Percentiles rank a stretch among this genome's conserved stretches.
These are phyloP conservation scores for Teratosphaeria nubilosa DNA, from an alignment of 2,329 filamentous ascomycete species.

Conservation along the genomic window DNA sequence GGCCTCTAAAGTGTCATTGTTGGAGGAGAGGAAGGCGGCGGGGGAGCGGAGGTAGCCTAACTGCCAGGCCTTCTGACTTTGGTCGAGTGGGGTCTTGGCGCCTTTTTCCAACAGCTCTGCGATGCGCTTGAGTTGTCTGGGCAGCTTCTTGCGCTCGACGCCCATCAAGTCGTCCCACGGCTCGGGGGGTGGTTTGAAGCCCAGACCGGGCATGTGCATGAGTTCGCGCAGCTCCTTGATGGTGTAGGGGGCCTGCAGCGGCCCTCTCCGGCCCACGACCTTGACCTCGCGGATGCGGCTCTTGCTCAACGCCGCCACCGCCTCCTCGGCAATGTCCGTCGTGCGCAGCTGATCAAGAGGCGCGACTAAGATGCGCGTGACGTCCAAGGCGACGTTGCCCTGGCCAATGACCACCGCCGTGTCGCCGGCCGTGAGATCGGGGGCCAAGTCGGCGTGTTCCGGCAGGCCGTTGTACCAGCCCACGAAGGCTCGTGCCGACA, in stretches of 20 bases:
- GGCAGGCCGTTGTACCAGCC: slow-evolving; percentile 98
- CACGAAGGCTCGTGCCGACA: slow-evolving; percentile 86
- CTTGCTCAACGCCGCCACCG: slow-evolving; percentile 59
- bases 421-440: slow-evolving; percentile 64
- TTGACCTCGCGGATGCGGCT: slow-evolving; percentile 71
- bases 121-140: slow-evolving; percentile 64
- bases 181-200: slow-evolving; percentile 50
- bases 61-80: slow-evolving; percentile 62
- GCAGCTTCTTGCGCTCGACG: slow-evolving; percentile 56
- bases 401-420: slow-evolving; percentile 85
- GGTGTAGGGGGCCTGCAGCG: slow-evolving; percentile 76
- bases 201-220: slow-evolving; percentile 62
- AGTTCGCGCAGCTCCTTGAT: slow-evolving; percentile 91
- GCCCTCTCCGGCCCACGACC: slow-evolving; percentile 81
- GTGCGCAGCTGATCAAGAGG: slow-evolving; percentile 61
- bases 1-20: slow-evolving; percentile 45
- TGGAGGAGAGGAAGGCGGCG: slow-evolving; percentile 49
- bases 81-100: slow-evolving; percentile 41
- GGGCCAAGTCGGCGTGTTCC: slow-evolving; percentile 62
- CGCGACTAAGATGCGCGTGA: slow-evolving; percentile 76
- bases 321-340: slow-evolving; percentile 84
- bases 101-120: slow-evolving; percentile 75
- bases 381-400: slow-evolving; percentile 90
- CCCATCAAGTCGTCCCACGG: slow-evolving; percentile 22
- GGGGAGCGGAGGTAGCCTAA: slow-evolving; percentile 80